These are phyloP conservation scores for Fragaria vesca DNA, from an alignment of 306 rosid genomes.

Conservation along the genomic window DNA sequence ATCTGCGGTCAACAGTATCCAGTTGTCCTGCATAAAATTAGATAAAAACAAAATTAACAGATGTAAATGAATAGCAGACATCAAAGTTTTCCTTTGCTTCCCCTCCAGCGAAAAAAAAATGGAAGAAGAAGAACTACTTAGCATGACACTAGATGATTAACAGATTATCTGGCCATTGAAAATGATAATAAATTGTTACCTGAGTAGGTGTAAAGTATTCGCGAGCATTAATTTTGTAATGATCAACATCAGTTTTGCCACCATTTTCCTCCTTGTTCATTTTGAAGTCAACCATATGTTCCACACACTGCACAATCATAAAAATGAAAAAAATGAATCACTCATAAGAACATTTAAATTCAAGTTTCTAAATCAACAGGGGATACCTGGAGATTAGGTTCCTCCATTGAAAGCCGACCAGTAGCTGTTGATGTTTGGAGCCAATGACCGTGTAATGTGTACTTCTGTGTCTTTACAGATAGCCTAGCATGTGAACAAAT, in stretches of 20 bases:
- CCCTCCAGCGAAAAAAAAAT: background rate
- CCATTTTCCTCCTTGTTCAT: constrained; percentile 49
- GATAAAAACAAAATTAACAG: constrained; percentile 17
- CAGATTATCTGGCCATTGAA: background rate
- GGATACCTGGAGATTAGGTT: constrained; percentile 94
- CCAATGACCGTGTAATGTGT: constrained; percentile 94
- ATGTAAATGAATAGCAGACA: background rate
- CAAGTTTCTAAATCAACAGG: constrained; percentile 2
- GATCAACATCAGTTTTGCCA: constrained; percentile 40
- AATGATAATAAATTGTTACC: constrained; percentile 34
- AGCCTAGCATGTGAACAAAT: constrained; percentile 80
- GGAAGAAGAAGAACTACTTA: too few relatives aligned
- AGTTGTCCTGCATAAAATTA: constrained; percentile 59
- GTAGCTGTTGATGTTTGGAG: constrained; percentile 97
- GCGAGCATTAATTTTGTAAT: constrained; percentile 73
- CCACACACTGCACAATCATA: constrained; percentile 72
- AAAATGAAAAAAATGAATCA: background rate
- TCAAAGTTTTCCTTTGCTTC: background rate
- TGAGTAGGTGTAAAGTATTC: constrained; percentile 85
- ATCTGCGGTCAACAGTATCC: constrained; percentile 92
- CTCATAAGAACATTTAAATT: background rate
- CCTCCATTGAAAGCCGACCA: constrained; percentile 98
- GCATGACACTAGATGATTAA: too few relatives aligned
- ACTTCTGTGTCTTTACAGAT: constrained; percentile 68
- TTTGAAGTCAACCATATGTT: constrained; percentile 74